Evolutionary conservation across 805 yeast genomes (phyloP).

Genomic region (Priceomyces medius): DNA sequence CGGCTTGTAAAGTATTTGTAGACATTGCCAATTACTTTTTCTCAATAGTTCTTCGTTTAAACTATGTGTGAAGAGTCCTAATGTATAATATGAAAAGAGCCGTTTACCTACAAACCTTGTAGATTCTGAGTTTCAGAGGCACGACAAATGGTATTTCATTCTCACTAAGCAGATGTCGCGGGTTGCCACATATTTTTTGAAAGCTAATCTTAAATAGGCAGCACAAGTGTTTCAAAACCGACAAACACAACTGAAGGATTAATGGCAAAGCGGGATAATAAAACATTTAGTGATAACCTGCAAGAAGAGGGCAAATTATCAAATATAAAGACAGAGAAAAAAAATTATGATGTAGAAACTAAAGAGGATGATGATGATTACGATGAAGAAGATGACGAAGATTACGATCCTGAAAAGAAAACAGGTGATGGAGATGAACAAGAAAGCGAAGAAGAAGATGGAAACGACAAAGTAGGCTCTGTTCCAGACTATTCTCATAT

Average conservation of each 20-base stretch:
- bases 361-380: slow-evolving; percentile 19
- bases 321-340: not conserved
- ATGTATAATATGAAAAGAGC: too few species aligned
- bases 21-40: slow-evolving; percentile 9
- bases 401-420: slow-evolving; percentile 27
- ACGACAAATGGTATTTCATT: too few species aligned
- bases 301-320: not conserved
- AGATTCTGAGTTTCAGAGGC: too few species aligned
- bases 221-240: too few species aligned
- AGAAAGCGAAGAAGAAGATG: slow-evolving; percentile 28
- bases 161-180: too few species aligned
- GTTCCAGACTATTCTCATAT: slow-evolving; percentile 48
- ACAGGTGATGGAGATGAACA: slow-evolving; percentile 14
- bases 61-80: slow-evolving; percentile 1
- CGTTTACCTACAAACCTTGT: too few species aligned
- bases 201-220: too few species aligned
- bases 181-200: too few species aligned
- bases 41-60: not conserved
- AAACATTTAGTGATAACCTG: too few species aligned
- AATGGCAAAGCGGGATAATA: too few species aligned
- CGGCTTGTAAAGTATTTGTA: slow-evolving; percentile 27
- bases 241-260: too few species aligned
- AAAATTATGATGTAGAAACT: slow-evolving; percentile 11
- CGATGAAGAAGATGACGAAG: slow-evolving; percentile 33
- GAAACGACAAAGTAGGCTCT: slow-evolving; percentile 27